Base-by-base conservation (phyloP, 2,329 filamentous ascomycete species). In the Purpureocillium lavendulum region DNA sequence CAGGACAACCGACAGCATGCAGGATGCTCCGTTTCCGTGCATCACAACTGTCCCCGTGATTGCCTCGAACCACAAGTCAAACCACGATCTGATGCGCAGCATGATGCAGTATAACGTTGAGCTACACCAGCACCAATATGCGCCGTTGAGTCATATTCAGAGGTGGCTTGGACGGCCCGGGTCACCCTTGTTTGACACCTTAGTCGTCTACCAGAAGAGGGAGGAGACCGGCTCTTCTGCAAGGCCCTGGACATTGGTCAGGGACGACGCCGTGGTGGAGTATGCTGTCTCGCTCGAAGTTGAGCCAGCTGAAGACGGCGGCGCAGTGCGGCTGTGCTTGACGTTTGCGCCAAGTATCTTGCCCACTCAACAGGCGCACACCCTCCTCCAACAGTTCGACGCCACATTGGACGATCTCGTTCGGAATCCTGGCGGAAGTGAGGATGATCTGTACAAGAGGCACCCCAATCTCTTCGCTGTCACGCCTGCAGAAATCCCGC, bases 271-370 rank as follows among this genome's bases (percentile, higher is more conserved):
- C 6, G 75, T 70, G 1, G 77, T 85, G 2, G 85, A 94, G 49
- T 95, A 90, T 57, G 69, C 82, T 1, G 63, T 94, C 1, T 95
- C 90, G 0, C 64, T 96, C 15, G 89, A 96, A 57, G 60, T 94
- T 28, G 78, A 88, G 42, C 78, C 82, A 0, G 57, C 53, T 1
- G 39, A 49, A 0, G 48, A 61, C 1, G 70, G 69, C 1, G 50
- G 69, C 1, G 50, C 57, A 3, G 51, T 94, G 2, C 58, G 66
- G 11, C 65, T 92, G 7, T 76, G 79, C 8, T 57, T 94, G 15
- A 88, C 82, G 0, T 84, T 77, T 47, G 70, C 76, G 45, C 66
- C 70, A 12, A 70, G 81, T 43, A 47, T 85, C 3, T 55, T 96
- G 8, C 87, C 89, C 0, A 34, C 47, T 2, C 68, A 80, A 39